These are phyloP conservation scores for Salvia sclarea DNA, from an alignment of 305 asterid genomes.

Conservation along the genomic window DNA sequence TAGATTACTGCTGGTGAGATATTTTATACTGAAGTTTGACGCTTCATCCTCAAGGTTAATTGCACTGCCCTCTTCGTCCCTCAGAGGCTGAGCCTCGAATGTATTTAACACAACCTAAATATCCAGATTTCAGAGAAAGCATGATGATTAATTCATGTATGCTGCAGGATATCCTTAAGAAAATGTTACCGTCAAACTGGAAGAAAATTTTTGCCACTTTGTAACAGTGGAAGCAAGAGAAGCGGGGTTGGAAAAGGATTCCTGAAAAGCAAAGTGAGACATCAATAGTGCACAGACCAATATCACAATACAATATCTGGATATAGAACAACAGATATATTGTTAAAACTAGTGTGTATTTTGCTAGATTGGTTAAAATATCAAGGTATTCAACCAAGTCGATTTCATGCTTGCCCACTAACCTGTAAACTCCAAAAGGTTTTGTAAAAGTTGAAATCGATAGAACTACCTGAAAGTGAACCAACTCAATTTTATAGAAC, in stretches of 20 bases:
- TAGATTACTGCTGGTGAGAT: conserved; percentile 92
- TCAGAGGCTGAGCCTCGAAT: conserved; percentile 94
- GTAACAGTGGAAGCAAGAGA: conserved; percentile 64
- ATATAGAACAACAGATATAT: conserved; percentile 5
- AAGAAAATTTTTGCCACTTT: conserved; percentile 73
- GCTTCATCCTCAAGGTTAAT: conserved; percentile 85
- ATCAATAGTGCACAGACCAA: conserved; percentile 22
- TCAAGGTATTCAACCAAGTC: conserved; percentile 3
- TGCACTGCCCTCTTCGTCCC: conserved; percentile 85
- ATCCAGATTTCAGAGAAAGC: conserved; percentile 28
- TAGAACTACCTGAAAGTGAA: conserved; percentile 70
- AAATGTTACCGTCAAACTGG: conserved; percentile 62
- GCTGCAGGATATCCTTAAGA: conserved; percentile 15
- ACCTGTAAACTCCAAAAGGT: conserved; percentile 99
- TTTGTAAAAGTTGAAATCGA: conserved; percentile 93
- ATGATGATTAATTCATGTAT: conserved; percentile 5
- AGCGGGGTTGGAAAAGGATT: conserved; percentile 80
- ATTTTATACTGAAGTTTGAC: conserved; percentile 88
- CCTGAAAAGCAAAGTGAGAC: conserved; percentile 52
- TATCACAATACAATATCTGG: conserved; percentile 5
- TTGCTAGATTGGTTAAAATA: background rate
- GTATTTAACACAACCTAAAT: conserved; percentile 78
- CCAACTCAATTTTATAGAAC: conserved; percentile 22
- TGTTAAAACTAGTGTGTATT: conserved; percentile 19
- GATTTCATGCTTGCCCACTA: conserved; percentile 32